phyloP scores from a whole-genome alignment of 2,329 filamentous ascomycete species.

The Calonectria pseudoturangicola region DNA sequence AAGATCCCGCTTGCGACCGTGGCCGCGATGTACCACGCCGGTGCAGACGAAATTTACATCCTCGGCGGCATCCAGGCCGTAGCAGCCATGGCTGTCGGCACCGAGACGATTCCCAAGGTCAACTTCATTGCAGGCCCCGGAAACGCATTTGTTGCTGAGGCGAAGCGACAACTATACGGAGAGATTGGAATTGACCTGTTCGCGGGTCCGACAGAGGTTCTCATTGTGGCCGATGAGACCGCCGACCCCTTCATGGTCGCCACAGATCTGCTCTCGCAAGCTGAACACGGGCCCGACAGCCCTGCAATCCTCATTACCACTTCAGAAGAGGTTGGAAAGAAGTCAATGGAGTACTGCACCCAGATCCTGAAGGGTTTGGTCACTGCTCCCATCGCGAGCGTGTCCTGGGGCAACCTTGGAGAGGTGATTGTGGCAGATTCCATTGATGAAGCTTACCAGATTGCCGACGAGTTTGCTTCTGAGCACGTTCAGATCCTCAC shows the following conservation, averaged over 20 bases:
- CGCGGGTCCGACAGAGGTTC: slow-evolving; percentile 38
- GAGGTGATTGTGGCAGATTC: slow-evolving; percentile 38
- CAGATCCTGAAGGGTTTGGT: slow-evolving; percentile 36
- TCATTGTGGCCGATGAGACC: slow-evolving; percentile 41
- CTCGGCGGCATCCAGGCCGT: slow-evolving; percentile 42
- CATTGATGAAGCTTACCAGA: slow-evolving; percentile 37
- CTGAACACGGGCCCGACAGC: slow-evolving; percentile 30
- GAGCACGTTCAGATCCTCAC: slow-evolving; percentile 44
- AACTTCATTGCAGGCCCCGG: slow-evolving; percentile 45
- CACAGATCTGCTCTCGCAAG: slow-evolving; percentile 34
- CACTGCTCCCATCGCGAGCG: slow-evolving; percentile 32
- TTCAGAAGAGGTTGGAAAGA: slow-evolving; percentile 29
- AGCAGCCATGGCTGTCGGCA: slow-evolving; percentile 43
- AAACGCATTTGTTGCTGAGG: slow-evolving; percentile 45
- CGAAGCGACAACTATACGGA: slow-evolving; percentile 42
- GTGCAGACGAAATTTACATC: slow-evolving; percentile 41
- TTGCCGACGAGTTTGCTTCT: slow-evolving; percentile 40
- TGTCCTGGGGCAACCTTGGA: slow-evolving; percentile 39
- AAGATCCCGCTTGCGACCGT: slow-evolving; percentile 43
- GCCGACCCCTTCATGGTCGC: slow-evolving; percentile 40
- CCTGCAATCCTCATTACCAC: slow-evolving; percentile 36
- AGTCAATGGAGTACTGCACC: slow-evolving; percentile 33
- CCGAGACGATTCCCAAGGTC: slow-evolving; percentile 41
- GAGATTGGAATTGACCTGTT: slow-evolving; percentile 43
- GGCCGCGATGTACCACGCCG: slow-evolving; percentile 40